Base-by-base conservation (phyloP, 768 basidiomycete species). In the Podaxis sp. region DNA sequence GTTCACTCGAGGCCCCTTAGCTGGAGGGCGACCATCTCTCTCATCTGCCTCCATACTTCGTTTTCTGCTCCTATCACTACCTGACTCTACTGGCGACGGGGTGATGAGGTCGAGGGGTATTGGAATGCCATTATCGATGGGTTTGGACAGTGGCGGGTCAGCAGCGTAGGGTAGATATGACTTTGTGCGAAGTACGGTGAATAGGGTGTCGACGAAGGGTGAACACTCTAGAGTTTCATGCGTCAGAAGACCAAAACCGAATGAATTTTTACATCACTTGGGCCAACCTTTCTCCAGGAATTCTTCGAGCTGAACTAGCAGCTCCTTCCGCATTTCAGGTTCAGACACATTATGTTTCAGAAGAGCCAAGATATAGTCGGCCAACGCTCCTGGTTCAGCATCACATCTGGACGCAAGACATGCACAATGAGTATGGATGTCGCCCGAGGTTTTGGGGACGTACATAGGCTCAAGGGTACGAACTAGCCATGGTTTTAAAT, bases 351-450 rank as follows among this genome's bases (percentile, higher is more conserved):
- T 92, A 71, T 95, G 93, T 72, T 94, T 93, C 61, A 98, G 77
- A 56, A 98, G 79, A 14, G 96, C 96, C 52, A 97, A 84, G 66
- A 98, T 89, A 72, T 98, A 98, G 71, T 98, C 94, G 3, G 93
- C 89, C 55, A 98, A 86, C 35, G 94, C 93, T 32, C 87, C 85
- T 32, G 96, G 95, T 70, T 98, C 96, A 44, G 96, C 96, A 71
- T 98, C 96, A 73, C 93, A 96, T 82, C 95, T 97, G 65, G 23
- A 40, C 23, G 63, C 51, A 54, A 65, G 63, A 50, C 55, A 54
- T 23, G 46, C 37, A 44, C 32, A 32, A 57, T 64, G 53, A 69
- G 62, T 59, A 59, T 68, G 63, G 46, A 36, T 55, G 59, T 62
- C 14, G 18, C 18, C 47, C 21, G 47, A 25, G 27, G 62, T 18